Conservation (phyloP, 371 early-diverging fungal genomes). For the Lichtheimia corymbifera region DNA sequence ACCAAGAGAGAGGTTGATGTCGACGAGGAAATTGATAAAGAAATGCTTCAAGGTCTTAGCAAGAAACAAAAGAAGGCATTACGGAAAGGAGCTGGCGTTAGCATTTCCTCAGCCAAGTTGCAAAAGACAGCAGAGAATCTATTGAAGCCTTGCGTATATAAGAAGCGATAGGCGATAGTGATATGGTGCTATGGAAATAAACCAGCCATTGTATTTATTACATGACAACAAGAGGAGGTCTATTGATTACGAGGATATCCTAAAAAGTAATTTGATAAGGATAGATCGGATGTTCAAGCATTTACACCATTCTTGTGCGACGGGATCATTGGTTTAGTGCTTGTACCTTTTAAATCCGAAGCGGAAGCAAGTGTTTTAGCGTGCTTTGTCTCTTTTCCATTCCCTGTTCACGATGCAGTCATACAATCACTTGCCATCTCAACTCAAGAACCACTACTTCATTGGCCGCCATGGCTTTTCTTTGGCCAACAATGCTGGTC, state of each 20-base stretch:
- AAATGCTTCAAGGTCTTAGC: slow-evolving; percentile 36
- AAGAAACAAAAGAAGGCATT: slow-evolving; percentile 51
- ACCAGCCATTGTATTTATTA: no score
- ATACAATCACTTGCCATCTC: slow-evolving; percentile 42
- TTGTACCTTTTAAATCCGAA: no score
- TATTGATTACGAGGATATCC: no score
- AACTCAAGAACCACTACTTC: slow-evolving; percentile 45
- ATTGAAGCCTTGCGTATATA: slow-evolving; percentile 91
- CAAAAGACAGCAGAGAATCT: slow-evolving; percentile 48
- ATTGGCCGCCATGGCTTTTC: slow-evolving; percentile 52
- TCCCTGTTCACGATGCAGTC: not conserved
- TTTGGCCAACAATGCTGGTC: slow-evolving; percentile 40
- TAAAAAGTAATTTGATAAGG: no score
- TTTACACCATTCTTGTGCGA: no score
- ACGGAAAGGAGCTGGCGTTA: slow-evolving; percentile 48
- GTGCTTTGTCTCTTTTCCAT: no score
- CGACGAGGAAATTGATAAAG: slow-evolving; percentile 34
- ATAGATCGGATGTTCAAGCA: no score
- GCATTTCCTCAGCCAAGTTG: slow-evolving; percentile 19
- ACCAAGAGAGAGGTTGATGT: slow-evolving; percentile 48
- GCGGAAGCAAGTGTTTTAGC: no score
- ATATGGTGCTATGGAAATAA: no score
- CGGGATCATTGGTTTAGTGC: no score
- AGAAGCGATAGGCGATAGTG: slow-evolving; percentile 60
- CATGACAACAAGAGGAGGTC: no score